Base-by-base conservation (phyloP, 805 yeast species). In the Yarrowia hollandica region DNA sequence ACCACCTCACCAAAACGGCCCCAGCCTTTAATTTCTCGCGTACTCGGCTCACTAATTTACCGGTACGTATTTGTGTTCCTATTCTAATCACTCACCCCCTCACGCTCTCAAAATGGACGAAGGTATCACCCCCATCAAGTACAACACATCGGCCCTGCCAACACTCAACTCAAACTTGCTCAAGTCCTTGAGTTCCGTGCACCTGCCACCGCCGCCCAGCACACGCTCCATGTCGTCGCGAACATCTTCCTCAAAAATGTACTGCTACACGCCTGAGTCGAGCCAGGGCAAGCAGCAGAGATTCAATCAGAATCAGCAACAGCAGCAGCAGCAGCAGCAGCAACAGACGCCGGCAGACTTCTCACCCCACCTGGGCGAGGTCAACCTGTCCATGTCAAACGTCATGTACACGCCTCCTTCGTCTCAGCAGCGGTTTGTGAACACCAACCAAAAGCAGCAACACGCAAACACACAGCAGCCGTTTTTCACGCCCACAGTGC, bases 201-300 rank as follows among this genome's bases (percentile, higher is more conserved):
- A 74, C 54, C 68, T 74, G 22, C 77, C 77, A 5, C 77, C 77
- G 9, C 77, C 77, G 2, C 77, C 77, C 5, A 61, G 69, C 15
- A 26, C 58, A 59, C 67, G 35, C 25, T 16, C 34, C 57, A 39
- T 30, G 50, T 28, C 60, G 22, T 46, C 48, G 16, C 61, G 52
- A 12, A 33, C 60, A 3, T 25, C 35, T n/a, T 52, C 58, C 8
- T 35, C 58, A 1, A 37, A 42, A 23, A 19, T 62, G 41, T 54
- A 62, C 61, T 23, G 42, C 22, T 30, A 48, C 35, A 35, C 61
- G 21, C 46, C 57, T 22, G 58, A 38, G 46, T 35, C 54, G 22
- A 34, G 19, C 39, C 62, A 44, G 18, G 60, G 55, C 44, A 61
- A 60, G 37, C 35, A 44, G 35, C 52, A 44, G 52, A 23, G 61